Percentiles rank a stretch among this genome's conserved stretches.
phyloP scores from a whole-genome alignment of 2,329 filamentous ascomycete genomes.

The Pseudogymnoascus sp. region DNA sequence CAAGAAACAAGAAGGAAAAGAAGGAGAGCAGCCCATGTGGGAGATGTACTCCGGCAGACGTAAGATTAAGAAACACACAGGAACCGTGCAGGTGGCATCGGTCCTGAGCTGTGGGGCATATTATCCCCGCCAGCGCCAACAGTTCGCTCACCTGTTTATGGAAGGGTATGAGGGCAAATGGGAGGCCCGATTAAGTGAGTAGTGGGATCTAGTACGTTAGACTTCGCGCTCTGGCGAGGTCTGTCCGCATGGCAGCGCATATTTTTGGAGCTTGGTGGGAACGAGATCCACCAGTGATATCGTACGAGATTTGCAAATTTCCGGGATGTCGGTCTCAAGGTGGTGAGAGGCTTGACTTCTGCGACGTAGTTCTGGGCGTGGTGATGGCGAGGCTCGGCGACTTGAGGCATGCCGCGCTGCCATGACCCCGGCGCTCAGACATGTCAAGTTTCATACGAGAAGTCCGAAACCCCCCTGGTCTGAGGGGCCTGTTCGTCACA shows the following conservation, averaged over 20 bases:
- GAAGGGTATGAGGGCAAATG: conserved; percentile 1
- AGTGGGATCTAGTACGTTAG: conserved; percentile 6
- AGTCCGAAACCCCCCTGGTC: conserved; percentile 1
- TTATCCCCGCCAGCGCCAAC: not conserved
- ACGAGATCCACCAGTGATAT: not conserved
- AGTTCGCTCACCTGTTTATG: not conserved
- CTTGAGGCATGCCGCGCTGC: not conserved
- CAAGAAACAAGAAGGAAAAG: conserved; percentile 4
- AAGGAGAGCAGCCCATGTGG: not conserved
- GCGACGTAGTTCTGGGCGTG: not conserved
- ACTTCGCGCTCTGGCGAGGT: conserved; percentile 6
- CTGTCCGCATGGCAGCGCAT: not conserved
- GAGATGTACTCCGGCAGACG: not conserved
- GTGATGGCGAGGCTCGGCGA: conserved; percentile 7
- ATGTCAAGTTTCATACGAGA: conserved; percentile 9
- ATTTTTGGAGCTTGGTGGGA: not conserved
- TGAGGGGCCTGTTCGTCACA: not conserved
- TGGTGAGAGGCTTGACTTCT: conserved; percentile 5
- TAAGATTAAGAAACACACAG: conserved; percentile 6
- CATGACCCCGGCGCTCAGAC: conserved; percentile 6
- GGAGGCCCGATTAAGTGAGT: not conserved
- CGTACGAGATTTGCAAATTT: conserved; percentile 2
- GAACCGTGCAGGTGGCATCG: not conserved
- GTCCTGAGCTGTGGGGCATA: not conserved
- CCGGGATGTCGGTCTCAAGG: conserved; percentile 2